phyloP scores from a whole-genome alignment of 2,329 filamentous ascomycete genomes.

The Periconia sp. region DNA sequence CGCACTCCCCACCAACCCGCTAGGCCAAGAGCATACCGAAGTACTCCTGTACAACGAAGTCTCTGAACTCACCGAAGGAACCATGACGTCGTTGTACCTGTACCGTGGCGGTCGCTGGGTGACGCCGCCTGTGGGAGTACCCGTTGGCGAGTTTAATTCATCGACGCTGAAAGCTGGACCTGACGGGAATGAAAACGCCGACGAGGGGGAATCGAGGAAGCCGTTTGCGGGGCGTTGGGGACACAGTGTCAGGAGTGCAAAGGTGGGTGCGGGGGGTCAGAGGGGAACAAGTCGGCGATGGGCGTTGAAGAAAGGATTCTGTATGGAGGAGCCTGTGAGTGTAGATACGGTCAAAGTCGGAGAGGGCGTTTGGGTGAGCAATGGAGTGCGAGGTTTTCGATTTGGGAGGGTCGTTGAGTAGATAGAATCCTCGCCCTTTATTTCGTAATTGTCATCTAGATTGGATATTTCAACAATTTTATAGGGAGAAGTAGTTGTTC shows the following conservation, averaged over 20 bases:
- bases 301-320: constrained; percentile 72
- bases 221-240: constrained; percentile 44
- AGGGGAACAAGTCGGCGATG: constrained; percentile 80
- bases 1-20: constrained; percentile 52
- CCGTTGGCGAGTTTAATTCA: constrained; percentile 24
- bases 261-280: constrained; percentile 74
- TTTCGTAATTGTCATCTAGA: background rate
- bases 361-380: constrained; percentile 86
- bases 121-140: constrained; percentile 63
- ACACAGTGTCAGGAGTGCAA: constrained; percentile 38
- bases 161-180: constrained; percentile 11
- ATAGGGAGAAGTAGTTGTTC: background rate
- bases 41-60: constrained; percentile 71
- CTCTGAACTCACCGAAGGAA: constrained; percentile 79
- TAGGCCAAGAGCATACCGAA: constrained; percentile 55
- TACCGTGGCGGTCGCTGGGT: constrained; percentile 74
- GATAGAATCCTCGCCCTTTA: background rate
- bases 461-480: background rate
- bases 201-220: constrained; percentile 38
- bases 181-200: constrained; percentile 12
- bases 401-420: constrained; percentile 37
- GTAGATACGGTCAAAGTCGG: constrained; percentile 64
- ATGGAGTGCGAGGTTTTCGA: constrained; percentile 77
- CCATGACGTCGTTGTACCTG: constrained; percentile 80
- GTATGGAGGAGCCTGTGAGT: constrained; percentile 64